Evolutionary conservation across 2,329 filamentous ascomycete genomes (phyloP).

Genomic region (Alternaria gaisen): DNA sequence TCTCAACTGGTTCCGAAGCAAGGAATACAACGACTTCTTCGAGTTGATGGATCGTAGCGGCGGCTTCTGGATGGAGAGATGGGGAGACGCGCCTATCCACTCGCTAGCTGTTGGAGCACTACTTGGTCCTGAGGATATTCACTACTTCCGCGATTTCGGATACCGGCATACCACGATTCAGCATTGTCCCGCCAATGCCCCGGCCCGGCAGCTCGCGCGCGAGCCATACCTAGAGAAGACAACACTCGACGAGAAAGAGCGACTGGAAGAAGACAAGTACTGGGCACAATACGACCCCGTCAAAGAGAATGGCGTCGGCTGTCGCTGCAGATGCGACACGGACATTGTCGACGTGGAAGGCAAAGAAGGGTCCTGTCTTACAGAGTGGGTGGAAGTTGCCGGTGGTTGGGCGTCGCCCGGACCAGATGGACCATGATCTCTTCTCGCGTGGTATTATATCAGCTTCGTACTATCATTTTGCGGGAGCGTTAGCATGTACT

Average conservation of each 20-base stretch:
- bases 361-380: slow-evolving; percentile 93
- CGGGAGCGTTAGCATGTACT: slow-evolving; percentile 29
- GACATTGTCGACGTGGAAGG: slow-evolving; percentile 98
- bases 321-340: slow-evolving; percentile 94
- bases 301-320: slow-evolving; percentile 96
- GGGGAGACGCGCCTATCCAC: slow-evolving; percentile 98
- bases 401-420: slow-evolving; percentile 82
- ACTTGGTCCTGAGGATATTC: slow-evolving; percentile 81
- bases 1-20: slow-evolving; percentile 94
- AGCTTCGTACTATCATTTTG: slow-evolving; percentile 33
- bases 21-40: slow-evolving; percentile 98
- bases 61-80: slow-evolving; percentile 99
- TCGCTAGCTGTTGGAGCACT: slow-evolving; percentile 93
- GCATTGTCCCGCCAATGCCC: slow-evolving; percentile 96
- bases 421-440: slow-evolving; percentile 17
- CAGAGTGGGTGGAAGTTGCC: slow-evolving; percentile 97
- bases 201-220: slow-evolving; percentile 82
- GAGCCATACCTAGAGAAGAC: slow-evolving; percentile 84
- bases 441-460: slow-evolving; percentile 25
- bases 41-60: slow-evolving; percentile 98
- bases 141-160: slow-evolving; percentile 99
- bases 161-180: slow-evolving; percentile 99
- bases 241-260: slow-evolving; percentile 80
- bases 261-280: slow-evolving; percentile 92
- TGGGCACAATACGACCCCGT: slow-evolving; percentile 88